These are phyloP conservation scores for Hypoxylon sp. DNA, from an alignment of 2,329 filamentous ascomycete species.

Conservation along the genomic window DNA sequence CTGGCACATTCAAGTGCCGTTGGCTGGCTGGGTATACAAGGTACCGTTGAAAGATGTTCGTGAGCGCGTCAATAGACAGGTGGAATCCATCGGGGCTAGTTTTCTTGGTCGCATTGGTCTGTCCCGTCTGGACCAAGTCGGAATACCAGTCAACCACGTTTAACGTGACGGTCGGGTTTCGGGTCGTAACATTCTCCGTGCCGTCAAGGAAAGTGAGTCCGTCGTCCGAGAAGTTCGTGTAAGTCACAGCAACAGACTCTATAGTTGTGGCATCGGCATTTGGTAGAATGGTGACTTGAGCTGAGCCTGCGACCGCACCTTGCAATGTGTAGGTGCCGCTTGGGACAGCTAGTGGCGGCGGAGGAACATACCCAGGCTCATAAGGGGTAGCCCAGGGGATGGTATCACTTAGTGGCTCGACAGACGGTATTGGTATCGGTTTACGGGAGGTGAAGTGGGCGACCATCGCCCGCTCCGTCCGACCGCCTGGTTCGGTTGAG, in stretches of 20 bases:
- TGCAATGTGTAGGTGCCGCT: constrained; percentile 43
- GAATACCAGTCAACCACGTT: constrained; percentile 58
- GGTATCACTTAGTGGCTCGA: constrained; percentile 50
- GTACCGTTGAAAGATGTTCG: constrained; percentile 60
- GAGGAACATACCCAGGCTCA: constrained; percentile 42
- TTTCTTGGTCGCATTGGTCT: constrained; percentile 54
- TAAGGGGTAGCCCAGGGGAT: constrained; percentile 57
- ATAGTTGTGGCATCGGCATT: constrained; percentile 30
- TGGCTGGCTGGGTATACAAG: constrained; percentile 57
- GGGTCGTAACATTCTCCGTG: constrained; percentile 54
- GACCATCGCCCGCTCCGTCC: constrained; percentile 60
- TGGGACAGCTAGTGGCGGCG: background rate
- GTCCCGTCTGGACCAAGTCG: constrained; percentile 56
- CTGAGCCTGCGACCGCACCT: constrained; percentile 36
- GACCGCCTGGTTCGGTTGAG: constrained; percentile 58
- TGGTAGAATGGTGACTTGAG: constrained; percentile 44
- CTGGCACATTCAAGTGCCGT: constrained; percentile 51
- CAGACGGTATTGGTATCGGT: constrained; percentile 44
- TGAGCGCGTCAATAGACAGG: constrained; percentile 57
- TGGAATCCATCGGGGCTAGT: constrained; percentile 59
- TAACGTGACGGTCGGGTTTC: constrained; percentile 44
- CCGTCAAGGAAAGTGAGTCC: constrained; percentile 55
- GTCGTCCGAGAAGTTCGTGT: constrained; percentile 58
- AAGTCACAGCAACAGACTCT: constrained; percentile 54
- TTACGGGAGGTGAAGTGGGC: constrained; percentile 56